These are phyloP conservation scores for Lophium mytilinum DNA, from an alignment of 495 filamentous ascomycete species.

Conservation along the genomic window DNA sequence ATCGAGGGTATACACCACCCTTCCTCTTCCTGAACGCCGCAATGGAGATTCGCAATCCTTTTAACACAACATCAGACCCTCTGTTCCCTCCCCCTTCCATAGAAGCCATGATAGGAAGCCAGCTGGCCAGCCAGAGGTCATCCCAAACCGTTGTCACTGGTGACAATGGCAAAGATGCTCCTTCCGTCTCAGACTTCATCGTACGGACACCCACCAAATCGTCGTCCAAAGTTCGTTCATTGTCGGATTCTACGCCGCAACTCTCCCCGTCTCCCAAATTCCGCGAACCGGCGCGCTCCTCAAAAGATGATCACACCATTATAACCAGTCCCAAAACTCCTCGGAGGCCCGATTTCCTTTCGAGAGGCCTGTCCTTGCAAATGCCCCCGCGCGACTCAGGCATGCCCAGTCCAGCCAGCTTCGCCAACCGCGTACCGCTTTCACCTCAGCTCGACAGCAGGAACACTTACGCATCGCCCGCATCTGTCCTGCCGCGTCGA, in stretches of 20 bases:
- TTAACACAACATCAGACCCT: background rate
- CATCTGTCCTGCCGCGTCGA: conserved; percentile 76
- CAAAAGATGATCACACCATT: conserved; percentile 76
- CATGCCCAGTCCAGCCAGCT: conserved; percentile 45
- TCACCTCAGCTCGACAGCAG: conserved; percentile 80
- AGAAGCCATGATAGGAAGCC: conserved; percentile 18
- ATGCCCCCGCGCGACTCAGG: conserved; percentile 53
- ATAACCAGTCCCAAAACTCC: conserved; percentile 47
- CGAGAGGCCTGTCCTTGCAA: conserved; percentile 62
- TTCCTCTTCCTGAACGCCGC: background rate
- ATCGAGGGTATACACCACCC: background rate
- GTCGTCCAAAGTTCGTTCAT: conserved; percentile 33
- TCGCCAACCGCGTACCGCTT: conserved; percentile 59
- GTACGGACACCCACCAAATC: conserved; percentile 19
- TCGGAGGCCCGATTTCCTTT: conserved; percentile 49
- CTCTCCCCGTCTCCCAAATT: conserved; percentile 64
- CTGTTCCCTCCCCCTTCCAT: conserved; percentile 6
- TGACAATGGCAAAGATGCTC: conserved; percentile 4
- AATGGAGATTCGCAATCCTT: background rate
- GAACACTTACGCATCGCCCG: conserved; percentile 72
- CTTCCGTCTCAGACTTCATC: conserved; percentile 1
- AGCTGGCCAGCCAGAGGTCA: conserved; percentile 8
- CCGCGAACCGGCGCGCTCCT: conserved; percentile 46
- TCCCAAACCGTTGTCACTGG: background rate
- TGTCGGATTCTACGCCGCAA: conserved; percentile 34